These are phyloP conservation scores for Spironucleus salmonicida DNA, from an alignment of 208 protist genomes.

Conservation along the genomic window DNA sequence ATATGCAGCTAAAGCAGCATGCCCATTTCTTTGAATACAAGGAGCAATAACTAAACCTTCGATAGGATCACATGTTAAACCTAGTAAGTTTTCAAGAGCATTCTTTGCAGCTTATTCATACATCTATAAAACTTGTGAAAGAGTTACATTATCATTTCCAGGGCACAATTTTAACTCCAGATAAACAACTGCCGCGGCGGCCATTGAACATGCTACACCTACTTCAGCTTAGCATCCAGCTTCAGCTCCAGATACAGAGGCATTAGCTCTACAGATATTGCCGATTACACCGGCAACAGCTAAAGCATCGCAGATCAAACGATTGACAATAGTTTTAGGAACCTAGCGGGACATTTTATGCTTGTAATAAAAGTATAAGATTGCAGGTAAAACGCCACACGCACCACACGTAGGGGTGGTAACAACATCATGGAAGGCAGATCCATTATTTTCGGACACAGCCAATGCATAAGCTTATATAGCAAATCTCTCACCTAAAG, in stretches of 20 bases:
- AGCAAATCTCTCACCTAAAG: background rate
- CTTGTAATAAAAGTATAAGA: constrained; percentile 39
- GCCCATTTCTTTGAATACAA: constrained; percentile 50
- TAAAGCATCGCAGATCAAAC: constrained; percentile 47
- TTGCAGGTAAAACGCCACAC: constrained; percentile 46
- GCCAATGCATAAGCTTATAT: constrained; percentile 40
- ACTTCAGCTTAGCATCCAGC: constrained; percentile 54
- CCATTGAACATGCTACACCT: constrained; percentile 47
- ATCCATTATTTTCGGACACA: constrained; percentile 52
- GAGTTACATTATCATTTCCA: background rate
- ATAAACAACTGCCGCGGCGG: constrained; percentile 41
- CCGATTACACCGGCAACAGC: constrained; percentile 46
- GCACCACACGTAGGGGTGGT: constrained; percentile 52
- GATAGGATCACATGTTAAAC: constrained; percentile 52
- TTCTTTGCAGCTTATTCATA: constrained; percentile 48
- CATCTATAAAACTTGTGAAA: constrained; percentile 41
- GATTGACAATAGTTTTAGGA: no score
- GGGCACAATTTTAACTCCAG: constrained; percentile 11
- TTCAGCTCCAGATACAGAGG: constrained; percentile 48
- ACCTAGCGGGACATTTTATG: background rate
- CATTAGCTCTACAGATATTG: constrained; percentile 45
- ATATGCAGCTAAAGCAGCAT: constrained; percentile 32
- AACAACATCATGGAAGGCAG: constrained; percentile 39
- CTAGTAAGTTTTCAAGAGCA: constrained; percentile 47
- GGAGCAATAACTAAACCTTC: constrained; percentile 51